These are phyloP conservation scores for Arctium lappa DNA, from an alignment of 129 eudicot genomes.

Conservation along the genomic window DNA sequence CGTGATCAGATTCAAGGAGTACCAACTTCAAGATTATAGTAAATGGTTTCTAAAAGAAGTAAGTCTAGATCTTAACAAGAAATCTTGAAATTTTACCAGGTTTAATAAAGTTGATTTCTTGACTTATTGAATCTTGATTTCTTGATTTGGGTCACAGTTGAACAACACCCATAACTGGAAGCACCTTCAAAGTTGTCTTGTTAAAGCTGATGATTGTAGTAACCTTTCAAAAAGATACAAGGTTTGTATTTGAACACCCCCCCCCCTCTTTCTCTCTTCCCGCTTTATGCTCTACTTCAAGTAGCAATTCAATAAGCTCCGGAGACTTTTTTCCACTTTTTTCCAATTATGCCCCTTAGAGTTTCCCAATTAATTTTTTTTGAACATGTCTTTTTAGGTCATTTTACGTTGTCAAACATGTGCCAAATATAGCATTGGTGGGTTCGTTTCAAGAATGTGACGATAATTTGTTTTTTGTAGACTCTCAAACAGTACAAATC, in stretches of 20 bases:
- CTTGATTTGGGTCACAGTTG: conserved; percentile 44
- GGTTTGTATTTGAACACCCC: conserved; percentile 32
- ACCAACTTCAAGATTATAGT: conserved; percentile 89
- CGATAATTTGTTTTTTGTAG: conserved; percentile 39
- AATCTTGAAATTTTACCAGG: background rate
- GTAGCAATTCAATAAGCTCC: background rate
- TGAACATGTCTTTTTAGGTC: background rate
- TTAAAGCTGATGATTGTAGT: conserved; percentile 74
- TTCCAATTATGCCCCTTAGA: too few relatives aligned
- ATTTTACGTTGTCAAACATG: background rate
- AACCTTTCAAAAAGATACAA: conserved; percentile 66
- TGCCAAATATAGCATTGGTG: background rate
- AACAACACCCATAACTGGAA: conserved; percentile 78
- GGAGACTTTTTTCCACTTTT: background rate
- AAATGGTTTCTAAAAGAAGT: conserved; percentile 89
- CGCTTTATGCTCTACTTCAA: background rate
- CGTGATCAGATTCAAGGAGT: conserved; percentile 77
- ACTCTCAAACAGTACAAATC: conserved; percentile 56
- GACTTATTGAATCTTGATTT: background rate
- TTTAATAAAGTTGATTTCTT: conserved; percentile 4
- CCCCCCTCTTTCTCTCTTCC: background rate
- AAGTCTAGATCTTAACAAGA: background rate
- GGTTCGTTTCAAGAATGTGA: background rate
- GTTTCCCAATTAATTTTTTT: background rate
- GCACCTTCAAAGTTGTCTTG: conserved; percentile 79